Base-by-base conservation (phyloP, 495 filamentous ascomycete genomes). In the Oidiodendron maius region DNA sequence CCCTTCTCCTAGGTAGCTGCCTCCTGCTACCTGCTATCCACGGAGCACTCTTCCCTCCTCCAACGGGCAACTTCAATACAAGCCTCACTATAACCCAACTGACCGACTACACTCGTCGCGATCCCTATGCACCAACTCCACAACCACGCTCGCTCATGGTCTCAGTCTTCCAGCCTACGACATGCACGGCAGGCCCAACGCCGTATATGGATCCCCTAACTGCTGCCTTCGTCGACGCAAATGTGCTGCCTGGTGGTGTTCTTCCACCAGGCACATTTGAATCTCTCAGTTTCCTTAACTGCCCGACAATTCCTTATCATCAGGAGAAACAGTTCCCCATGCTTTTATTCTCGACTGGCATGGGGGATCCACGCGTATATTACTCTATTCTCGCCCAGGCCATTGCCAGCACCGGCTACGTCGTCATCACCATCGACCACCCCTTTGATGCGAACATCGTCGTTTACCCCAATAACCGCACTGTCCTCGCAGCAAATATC, bases 401-500 rank as follows among this genome's bases (percentile, higher is more conserved):
- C 30, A 57, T 78, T 15, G 71, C 76, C 6, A 76, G 71, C 51
- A 44, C 60, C 10, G 76, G 76, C 32, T 75, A 66, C 57, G 62
- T 63, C 28, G 70, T 80, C 13, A 55, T 71, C 1, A 58, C 66
- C 6, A 50, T 80, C 17, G 77, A 81, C 47, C 67, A 73, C 44
- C 60, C 75, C 1, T 75, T 75, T 53, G 76, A 78, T 41, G 56
- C 64, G 6, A 23, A 48, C 15, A 53, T 76, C 22, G 68, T 79
- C 21, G 68, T 72, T 28, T 80, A 66, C 50, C 71, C 73, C 1
- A 71, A 78, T 44, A 39, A 52, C 16, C 18, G 52, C n/a, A 23
- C 43, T 1, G 36, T 51, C 12, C 12, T 39, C 16, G 55, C 20
- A 5, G 20, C 26, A 15, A 22, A 53, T 26, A 41, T 53, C 10